Base-by-base conservation (phyloP, 2,329 filamentous ascomycete species). In the Hypoxylon sp. region DNA sequence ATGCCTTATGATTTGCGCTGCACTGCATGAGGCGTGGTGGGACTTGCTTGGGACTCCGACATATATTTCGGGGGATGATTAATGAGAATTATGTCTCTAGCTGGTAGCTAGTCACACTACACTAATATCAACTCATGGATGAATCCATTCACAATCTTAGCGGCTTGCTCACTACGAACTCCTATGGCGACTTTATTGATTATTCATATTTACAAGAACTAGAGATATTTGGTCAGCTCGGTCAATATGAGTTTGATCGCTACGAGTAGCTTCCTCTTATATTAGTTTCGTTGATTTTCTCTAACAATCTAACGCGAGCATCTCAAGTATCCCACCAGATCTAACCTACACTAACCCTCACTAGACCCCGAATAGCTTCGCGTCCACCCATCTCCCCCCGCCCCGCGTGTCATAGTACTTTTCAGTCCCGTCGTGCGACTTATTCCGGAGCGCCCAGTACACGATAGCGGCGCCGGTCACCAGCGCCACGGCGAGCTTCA, bases 401-500 rank as follows among this genome's bases (percentile, higher is more conserved):
- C 24, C 7, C n/a, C n/a, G n/a, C n/a, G n/a, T n/a, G n/a, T n/a
- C n/a, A n/a, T n/a, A n/a, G n/a, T n/a, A n/a, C n/a, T n/a, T n/a
- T n/a, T n/a, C n/a, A n/a, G n/a, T n/a, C n/a, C n/a, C n/a, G n/a
- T n/a, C n/a, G n/a, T 34, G 10, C 2, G 26, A 6, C 1, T 17
- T 4, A 53, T 39, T 43, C 20, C 20, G 26, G 15, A 62, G 8
- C 20, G 24, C 48, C 48, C 41, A 62, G 41, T 56, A 10, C 2
- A 54, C 20, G 20, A 62, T 13, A 3, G 26, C 53, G 11, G 50
- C 6, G 4, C 47, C 49, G 15, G 32, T 37, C 15, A 57, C 46
- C 11, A 62, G 3, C n/a, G 30, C 48, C 6, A 62, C 48, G 3
- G 49, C 43, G 6, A 62, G 48, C 19, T 48, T 62, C 32, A 50